These are phyloP conservation scores for Boletellus ananiceps DNA, from an alignment of 768 basidiomycete species.

Conservation along the genomic window DNA sequence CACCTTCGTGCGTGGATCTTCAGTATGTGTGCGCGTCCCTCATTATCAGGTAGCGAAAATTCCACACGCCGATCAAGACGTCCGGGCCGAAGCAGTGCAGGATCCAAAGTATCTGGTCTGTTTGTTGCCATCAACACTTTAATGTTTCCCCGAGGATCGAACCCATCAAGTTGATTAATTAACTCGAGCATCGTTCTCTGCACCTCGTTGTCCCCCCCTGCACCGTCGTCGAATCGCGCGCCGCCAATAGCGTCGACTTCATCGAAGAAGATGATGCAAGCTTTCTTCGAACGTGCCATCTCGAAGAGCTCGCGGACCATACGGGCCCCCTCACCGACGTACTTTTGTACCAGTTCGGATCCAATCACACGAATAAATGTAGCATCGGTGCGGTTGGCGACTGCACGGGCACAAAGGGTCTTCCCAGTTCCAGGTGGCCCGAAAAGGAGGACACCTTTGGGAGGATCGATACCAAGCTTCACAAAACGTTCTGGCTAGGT, in stretches of 20 bases:
- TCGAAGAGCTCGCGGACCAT: slow-evolving; percentile 99
- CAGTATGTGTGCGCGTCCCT: slow-evolving; percentile 94
- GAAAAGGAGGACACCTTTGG: slow-evolving; percentile 94
- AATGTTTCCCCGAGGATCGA: slow-evolving; percentile 98
- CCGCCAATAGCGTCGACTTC: slow-evolving; percentile 99
- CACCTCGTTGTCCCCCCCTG: slow-evolving; percentile 98
- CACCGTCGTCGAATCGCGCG: slow-evolving; percentile 96
- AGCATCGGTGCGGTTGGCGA: slow-evolving; percentile 97
- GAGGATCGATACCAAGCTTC: slow-evolving; percentile 97
- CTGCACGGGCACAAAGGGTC: slow-evolving; percentile 95
- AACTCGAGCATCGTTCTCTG: slow-evolving; percentile 99
- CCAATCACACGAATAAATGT: slow-evolving; percentile 99
- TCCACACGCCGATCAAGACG: slow-evolving; percentile 97
- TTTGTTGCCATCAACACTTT: slow-evolving; percentile 99
- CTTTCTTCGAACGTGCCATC: slow-evolving; percentile 98
- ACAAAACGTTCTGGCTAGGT: slow-evolving; percentile 96
- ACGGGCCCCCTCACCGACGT: slow-evolving; percentile 97
- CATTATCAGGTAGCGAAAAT: slow-evolving; percentile 90
- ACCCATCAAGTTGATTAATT: slow-evolving; percentile 98
- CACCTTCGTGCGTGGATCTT: slow-evolving; percentile 95
- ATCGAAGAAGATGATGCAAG: slow-evolving; percentile 99
- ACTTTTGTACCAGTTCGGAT: slow-evolving; percentile 99
- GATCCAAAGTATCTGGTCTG: slow-evolving; percentile 97
- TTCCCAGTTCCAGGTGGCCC: slow-evolving; percentile 99
- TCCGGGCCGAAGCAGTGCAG: slow-evolving; percentile 91